Conservation (phyloP, 1,284 basidiomycete species). For the Cutaneotrichosporon sp. region DNA sequence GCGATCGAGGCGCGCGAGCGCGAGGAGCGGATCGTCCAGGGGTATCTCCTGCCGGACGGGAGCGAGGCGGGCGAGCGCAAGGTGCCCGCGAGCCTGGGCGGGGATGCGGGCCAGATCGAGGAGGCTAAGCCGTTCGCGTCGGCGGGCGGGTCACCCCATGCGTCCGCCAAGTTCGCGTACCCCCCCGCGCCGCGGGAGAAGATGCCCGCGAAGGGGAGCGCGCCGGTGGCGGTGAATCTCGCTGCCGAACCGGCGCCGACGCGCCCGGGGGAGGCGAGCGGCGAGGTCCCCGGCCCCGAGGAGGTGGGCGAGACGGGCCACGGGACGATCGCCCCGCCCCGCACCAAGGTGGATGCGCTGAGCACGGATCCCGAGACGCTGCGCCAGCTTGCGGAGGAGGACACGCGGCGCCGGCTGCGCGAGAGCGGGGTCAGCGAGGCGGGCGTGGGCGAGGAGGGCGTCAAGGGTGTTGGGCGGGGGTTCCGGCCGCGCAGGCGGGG, state of each 20-base stretch:
- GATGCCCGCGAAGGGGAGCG: background rate
- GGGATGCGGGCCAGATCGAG: background rate
- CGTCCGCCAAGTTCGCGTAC: background rate
- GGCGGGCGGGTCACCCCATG: background rate
- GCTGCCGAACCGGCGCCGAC: too few relatives aligned
- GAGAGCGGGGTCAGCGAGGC: conserved; percentile 30
- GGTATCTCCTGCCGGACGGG: conserved; percentile 40
- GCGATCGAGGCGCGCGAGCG: conserved; percentile 44
- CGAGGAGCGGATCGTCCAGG: conserved; percentile 48
- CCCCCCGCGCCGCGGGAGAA: conserved; percentile 5
- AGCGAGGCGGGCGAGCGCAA: conserved; percentile 10
- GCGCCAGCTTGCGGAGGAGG: conserved; percentile 44
- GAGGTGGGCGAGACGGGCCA: conserved; percentile 6
- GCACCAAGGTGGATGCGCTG: conserved; percentile 36
- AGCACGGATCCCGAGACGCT: conserved; percentile 32
- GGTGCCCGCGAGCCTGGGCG: background rate
- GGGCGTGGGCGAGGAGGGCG: conserved; percentile 5
- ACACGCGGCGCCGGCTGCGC: conserved; percentile 43
- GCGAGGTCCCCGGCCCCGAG: background rate
- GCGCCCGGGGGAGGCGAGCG: background rate
- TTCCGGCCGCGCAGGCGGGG: conserved; percentile 14
- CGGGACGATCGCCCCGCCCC: conserved; percentile 29
- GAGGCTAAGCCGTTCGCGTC: too few relatives aligned
- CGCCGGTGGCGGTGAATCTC: background rate
- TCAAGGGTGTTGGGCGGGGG: conserved; percentile 11